Percentiles rank a stretch among this genome's conserved stretches.
Conservation (phyloP, 1,139 yeast species). For the Geotrichum carabidarum region DNA sequence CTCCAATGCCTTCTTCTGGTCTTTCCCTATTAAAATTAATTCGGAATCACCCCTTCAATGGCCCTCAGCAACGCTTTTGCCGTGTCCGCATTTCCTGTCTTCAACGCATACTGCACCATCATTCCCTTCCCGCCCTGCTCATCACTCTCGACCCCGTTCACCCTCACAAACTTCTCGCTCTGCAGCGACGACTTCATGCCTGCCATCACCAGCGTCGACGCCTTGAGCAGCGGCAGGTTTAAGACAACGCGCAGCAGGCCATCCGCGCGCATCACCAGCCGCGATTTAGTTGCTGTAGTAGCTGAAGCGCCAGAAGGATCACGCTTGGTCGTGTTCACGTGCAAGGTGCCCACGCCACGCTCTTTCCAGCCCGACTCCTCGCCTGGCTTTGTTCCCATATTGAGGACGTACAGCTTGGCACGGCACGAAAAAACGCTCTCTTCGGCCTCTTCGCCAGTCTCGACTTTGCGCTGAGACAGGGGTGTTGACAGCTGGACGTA, state of each 20-base stretch:
- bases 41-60: slow-evolving; percentile 35
- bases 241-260: slow-evolving; percentile 79
- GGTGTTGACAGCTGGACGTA: slow-evolving; percentile 30
- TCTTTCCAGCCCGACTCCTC: slow-evolving; percentile 88
- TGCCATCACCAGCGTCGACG: slow-evolving; percentile 54
- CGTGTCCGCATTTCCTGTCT: slow-evolving; percentile 58
- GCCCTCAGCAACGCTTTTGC: slow-evolving; percentile 56
- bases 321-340: slow-evolving; percentile 55
- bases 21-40: neutral
- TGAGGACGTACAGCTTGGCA: slow-evolving; percentile 75
- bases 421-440: slow-evolving; percentile 60
- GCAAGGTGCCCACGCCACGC: slow-evolving; percentile 83
- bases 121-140: slow-evolving; percentile 44
- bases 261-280: slow-evolving; percentile 87
- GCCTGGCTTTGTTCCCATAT: slow-evolving; percentile 45
- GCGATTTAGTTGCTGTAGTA: slow-evolving; percentile 31
- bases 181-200: slow-evolving; percentile 83
- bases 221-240: slow-evolving; percentile 59
- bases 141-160: slow-evolving; percentile 43
- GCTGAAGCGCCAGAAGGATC: neutral
- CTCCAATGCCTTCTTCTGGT: neutral
- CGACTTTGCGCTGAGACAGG: slow-evolving; percentile 39
- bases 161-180: slow-evolving; percentile 72
- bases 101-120: slow-evolving; percentile 80
- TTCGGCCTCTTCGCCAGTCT: slow-evolving; percentile 92